phyloP scores from a whole-genome alignment of 805 yeast species.

The Wickerhamomyces bovis region DNA sequence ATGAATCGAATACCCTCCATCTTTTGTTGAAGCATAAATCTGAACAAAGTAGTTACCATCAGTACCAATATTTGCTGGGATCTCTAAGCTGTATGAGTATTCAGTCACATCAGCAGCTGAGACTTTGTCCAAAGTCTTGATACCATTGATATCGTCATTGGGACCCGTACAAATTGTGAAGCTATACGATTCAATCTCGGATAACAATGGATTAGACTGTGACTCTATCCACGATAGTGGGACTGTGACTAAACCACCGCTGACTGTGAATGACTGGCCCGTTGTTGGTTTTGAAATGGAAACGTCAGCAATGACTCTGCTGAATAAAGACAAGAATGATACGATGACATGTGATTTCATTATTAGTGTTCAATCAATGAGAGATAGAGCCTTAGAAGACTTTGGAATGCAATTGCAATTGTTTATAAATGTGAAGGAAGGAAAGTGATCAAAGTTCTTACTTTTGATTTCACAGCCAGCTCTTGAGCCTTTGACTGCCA shows the following conservation, averaged over 20 bases:
- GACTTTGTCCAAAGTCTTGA: conserved; percentile 26
- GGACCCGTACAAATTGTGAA: conserved; percentile 68
- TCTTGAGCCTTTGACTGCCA: no score
- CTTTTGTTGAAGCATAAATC: conserved; percentile 38
- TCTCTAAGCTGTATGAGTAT: conserved; percentile 32
- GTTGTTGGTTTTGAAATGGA: conserved; percentile 23
- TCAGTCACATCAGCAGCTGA: conserved; percentile 27
- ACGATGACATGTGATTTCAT: neutral
- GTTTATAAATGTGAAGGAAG: no score
- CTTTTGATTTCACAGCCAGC: no score
- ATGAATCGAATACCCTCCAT: conserved; percentile 48
- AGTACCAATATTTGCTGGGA: conserved; percentile 43
- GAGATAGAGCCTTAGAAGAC: neutral
- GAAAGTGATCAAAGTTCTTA: no score
- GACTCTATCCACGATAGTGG: conserved; percentile 49
- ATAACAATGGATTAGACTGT: conserved; percentile 41
- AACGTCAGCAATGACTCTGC: conserved; percentile 20
- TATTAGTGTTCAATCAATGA: neutral
- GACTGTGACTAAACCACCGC: conserved; percentile 25
- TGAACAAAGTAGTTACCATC: conserved; percentile 74
- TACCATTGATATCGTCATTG: conserved; percentile 40
- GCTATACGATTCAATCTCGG: conserved; percentile 37
- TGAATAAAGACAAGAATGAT: neutral
- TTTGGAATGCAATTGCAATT: no score
- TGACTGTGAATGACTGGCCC: conserved; percentile 15